A percentile compares a stretch with the other conserved stretches of the same genome.
These are phyloP conservation scores for Xylaria sp. DNA, from an alignment of 2,329 filamentous ascomycete genomes.

Conservation along the genomic window DNA sequence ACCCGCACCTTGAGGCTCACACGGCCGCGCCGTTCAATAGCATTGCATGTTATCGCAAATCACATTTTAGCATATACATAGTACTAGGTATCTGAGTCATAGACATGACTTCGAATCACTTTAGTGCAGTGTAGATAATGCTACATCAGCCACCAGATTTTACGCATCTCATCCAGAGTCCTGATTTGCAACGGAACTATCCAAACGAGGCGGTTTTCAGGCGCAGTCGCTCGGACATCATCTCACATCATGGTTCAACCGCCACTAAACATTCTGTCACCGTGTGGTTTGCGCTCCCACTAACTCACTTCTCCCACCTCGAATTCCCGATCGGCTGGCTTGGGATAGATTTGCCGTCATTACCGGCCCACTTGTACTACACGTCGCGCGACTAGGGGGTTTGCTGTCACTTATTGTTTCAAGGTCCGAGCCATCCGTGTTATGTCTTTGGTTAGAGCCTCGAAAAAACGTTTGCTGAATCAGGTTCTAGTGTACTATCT, in stretches of 20 bases:
- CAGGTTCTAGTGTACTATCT: slow-evolving; percentile 2
- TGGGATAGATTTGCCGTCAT: slow-evolving; percentile 10
- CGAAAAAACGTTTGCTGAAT: slow-evolving; percentile 9
- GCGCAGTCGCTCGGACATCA: slow-evolving; percentile 28
- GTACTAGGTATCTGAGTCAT: background rate
- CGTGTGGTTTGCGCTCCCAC: slow-evolving; percentile 8
- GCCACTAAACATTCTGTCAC: slow-evolving; percentile 6
- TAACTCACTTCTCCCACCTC: slow-evolving; percentile 4
- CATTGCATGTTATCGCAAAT: slow-evolving; percentile 1
- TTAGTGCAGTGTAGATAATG: background rate
- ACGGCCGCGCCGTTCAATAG: slow-evolving; percentile 13
- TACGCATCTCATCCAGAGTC: background rate
- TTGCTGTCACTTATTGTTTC: slow-evolving; percentile 4
- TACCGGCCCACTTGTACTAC: slow-evolving; percentile 13
- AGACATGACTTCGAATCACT: background rate
- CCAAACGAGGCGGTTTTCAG: slow-evolving; percentile 12
- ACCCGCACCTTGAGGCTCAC: slow-evolving; percentile 14
- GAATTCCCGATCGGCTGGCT: slow-evolving; percentile 24
- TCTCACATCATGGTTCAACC: slow-evolving; percentile 12
- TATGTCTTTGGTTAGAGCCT: slow-evolving; percentile 9
- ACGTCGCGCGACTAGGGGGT: slow-evolving; percentile 8
- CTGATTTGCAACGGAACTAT: slow-evolving; percentile 1
- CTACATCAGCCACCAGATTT: background rate
- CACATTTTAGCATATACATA: background rate
- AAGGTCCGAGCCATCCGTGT: slow-evolving; percentile 26